These are phyloP conservation scores for Dimocarpus longan DNA, from an alignment of 345 rosid genomes.

Conservation along the genomic window DNA sequence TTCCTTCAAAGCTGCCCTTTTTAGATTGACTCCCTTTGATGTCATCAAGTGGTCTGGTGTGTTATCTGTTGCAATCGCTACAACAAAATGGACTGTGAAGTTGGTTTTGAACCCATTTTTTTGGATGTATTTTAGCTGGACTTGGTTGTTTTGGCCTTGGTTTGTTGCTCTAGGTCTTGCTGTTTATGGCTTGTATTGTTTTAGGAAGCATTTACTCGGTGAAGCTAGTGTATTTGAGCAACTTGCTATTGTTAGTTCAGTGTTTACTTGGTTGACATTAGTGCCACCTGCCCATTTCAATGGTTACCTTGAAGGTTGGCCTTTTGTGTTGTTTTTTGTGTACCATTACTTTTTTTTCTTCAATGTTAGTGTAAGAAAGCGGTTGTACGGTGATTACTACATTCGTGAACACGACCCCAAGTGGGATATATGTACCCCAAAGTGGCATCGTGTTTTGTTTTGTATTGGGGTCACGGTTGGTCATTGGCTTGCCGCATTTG, in stretches of 20 bases:
- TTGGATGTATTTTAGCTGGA: conserved; percentile 95
- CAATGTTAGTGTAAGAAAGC: conserved; percentile 73
- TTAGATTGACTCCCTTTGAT: conserved; percentile 49
- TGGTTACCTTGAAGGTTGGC: conserved; percentile 93
- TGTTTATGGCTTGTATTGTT: conserved; percentile 60
- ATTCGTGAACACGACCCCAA: conserved; percentile 68
- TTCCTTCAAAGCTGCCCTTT: conserved; percentile 41
- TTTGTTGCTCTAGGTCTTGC: conserved; percentile 60
- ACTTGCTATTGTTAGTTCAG: conserved; percentile 67
- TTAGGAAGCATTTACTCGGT: conserved; percentile 57
- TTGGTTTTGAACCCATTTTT: conserved; percentile 68
- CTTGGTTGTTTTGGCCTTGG: conserved; percentile 97
- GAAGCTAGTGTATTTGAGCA: conserved; percentile 76
- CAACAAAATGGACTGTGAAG: conserved; percentile 56
- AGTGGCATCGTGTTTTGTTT: conserved; percentile 58
- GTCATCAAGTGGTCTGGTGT: conserved; percentile 58
- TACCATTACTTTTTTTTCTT: conserved; percentile 91
- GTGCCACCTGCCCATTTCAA: conserved; percentile 83
- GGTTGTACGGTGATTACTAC: conserved; percentile 77
- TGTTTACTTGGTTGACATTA: conserved; percentile 82
- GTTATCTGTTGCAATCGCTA: conserved; percentile 55
- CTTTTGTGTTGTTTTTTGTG: conserved; percentile 77
- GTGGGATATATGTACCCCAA: conserved; percentile 73
- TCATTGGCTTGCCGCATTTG: conserved; percentile 90
- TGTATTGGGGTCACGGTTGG: conserved; percentile 61